Percentiles rank a stretch among this genome's conserved stretches.
These are phyloP conservation scores for Carex cristatella DNA, from an alignment of 176 grass and related monocot genomes.

Conservation along the genomic window DNA sequence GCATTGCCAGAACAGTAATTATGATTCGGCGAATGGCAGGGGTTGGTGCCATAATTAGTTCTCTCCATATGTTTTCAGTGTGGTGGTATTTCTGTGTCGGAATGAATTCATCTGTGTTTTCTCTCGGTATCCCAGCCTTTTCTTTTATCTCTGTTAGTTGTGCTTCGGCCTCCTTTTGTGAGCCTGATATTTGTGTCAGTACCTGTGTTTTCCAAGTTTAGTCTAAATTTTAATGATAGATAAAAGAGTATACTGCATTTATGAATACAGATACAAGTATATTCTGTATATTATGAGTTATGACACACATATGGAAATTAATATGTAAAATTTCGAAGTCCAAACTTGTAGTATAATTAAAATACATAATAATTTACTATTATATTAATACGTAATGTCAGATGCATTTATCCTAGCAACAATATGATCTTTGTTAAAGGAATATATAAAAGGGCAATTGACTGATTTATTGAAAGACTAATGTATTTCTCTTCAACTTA, in stretches of 20 bases:
- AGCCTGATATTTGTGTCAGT: conserved; percentile 15
- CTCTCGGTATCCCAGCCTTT: conserved; percentile 33
- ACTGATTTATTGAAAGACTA: not conserved
- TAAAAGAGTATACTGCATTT: not conserved
- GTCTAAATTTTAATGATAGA: not conserved
- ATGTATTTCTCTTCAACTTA: not conserved
- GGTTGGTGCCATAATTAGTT: conserved; percentile 14
- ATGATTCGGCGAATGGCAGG: conserved; percentile 10
- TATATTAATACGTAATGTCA: not conserved
- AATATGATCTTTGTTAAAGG: not conserved
- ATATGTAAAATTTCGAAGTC: not conserved
- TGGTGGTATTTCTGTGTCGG: not conserved
- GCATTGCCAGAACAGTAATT: not conserved
- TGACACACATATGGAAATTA: not conserved
- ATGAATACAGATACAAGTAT: not conserved
- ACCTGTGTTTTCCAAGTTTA: not conserved
- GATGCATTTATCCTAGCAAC: not conserved
- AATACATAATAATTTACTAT: not conserved
- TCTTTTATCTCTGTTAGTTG: conserved; percentile 15
- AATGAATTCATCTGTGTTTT: conserved; percentile 27
- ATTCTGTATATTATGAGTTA: not conserved
- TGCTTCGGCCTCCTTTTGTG: conserved; percentile 2
- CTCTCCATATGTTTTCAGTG: conserved; percentile 13
- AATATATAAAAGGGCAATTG: not conserved
- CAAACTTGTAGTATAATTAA: not conserved